Evolutionary conservation across 805 yeast genomes (phyloP), one percentile per base, ranked within the genome.

Genomic region (Ogataea chonburiensis): DNA sequence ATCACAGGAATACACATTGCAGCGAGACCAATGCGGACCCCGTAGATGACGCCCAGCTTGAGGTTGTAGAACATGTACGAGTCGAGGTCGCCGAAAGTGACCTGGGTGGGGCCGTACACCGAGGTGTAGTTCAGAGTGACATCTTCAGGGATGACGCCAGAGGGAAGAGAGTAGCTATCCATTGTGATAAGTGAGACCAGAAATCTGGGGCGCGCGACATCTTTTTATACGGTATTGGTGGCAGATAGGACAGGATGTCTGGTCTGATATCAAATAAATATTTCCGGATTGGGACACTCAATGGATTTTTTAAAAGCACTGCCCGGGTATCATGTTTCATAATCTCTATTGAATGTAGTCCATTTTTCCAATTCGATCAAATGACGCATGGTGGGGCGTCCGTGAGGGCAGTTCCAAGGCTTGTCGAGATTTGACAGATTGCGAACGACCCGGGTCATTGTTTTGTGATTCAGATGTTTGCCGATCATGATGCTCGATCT

Each of bases 371-470:
- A 53, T 38, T 85, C 87, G 42, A 81, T 76, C 40, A 91, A 66
- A 60, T 91, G 97, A 37, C 98, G 71, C 83, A 93, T 79, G 1
- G 99, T 93, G 0, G 98, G 99, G 45, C 99, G 67, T 0, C 99
- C 98, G 61, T 93, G 99, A 0, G 99, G 99, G 53, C 88, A 79
- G 50, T 81, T 83, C 98, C 99, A 93, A 0, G 99, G 99, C 55
- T 86, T 86, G 43, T 87, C 89, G 24, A 93, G 66, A 0, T 58
- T 64, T 9, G 91, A 76, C 34, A 93, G 64, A 52, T 87, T 73
- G 19, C 64, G 56, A 5, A 93, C 89, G 2, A 93, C 77, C 24
- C 53, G 64, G 2, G 60, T 55, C 99, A 93, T 93, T 6, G 77
- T 72, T 7, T 58, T 66, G 19, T 37, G 46, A 6, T 67, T 70